Base-by-base conservation (phyloP, 768 basidiomycete species). In the Paxillus ammoniavirescens region DNA sequence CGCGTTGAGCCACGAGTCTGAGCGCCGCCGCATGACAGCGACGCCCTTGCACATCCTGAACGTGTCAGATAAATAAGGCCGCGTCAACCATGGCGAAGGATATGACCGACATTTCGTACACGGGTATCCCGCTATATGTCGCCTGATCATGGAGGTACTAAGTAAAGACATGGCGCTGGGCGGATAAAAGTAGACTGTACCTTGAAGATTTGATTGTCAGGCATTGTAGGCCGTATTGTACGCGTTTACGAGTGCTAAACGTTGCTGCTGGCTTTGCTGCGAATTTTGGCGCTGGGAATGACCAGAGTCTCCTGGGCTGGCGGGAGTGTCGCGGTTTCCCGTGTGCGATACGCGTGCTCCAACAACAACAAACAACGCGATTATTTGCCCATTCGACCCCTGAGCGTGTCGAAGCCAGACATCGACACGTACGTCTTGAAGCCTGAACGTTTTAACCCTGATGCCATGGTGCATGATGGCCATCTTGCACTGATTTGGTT, bases 1-100 rank as follows among this genome's bases (percentile, higher is more conserved):
- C 73, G 97, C 97, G 81, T 99, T 99, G 53, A 99, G 80, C 91
- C 97, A 99, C 40, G 89, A 90, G 74, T 99, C 97, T 36, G 91
- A 82, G 68, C 94, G 88, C 64, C 97, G 82, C 45, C 96, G 85
- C 97, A 99, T 99, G 57, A 98, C 93, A 50, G 97, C 96, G 66
- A 98, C 91, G 49, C 90, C 87, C 68, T 93, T 92, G 76, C 86
- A 90, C 87, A 93, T 91, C 90, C 91, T 93, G 61, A 60, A 68
- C 77, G 78, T 71, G 73, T 73, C 64, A 64, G 57, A 57, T 45
- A 62, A 38, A 58, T 71, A 59, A 75, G 70, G 56, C 64, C 53
- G 63, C 70, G 72, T 70, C 64, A 23, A 36, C 40, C n/a, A 30
- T 14, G 72, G 74, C 64, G 76, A 70, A 66, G 56, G 67, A 60